Base-by-base conservation (phyloP, 176 grass and related monocot species). In the Melocanna baccifera region DNA sequence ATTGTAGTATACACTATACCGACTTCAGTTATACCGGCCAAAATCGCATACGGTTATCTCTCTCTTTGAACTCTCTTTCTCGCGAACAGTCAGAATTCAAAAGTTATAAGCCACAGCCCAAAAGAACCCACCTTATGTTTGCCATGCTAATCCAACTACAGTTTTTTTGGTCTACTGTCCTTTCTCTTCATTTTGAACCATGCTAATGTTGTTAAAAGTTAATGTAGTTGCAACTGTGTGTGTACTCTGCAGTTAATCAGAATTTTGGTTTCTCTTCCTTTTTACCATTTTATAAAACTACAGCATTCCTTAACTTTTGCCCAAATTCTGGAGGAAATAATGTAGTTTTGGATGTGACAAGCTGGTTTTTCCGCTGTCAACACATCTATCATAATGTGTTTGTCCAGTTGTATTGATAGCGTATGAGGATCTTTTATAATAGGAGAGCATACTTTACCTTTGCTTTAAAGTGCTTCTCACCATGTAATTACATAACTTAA, bases 161-260 rank as follows among this genome's bases (percentile, higher is more conserved):
- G 6, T 25, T 75, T 18, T 75, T 25, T 58, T 7, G 20, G 36
- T 61, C 30, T 62, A 46, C 52, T 32, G 34, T 20, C 16, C 39
- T 78, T 73, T 69, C 66, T 58, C 18, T 56, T 84, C 71, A 66
- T 51, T 87, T 61, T 71, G 59, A 53, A 64, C 12, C 52, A 76
- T 48, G 16, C 3, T 83, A 76, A 69, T 88, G 41, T 77, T 62
- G 18, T 15, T 61, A 69, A 10, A 74, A 77, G 41, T 52, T 71
- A 79, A 58, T 41, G 45, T 29, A 45, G 16, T 66, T 66, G 68
- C 56, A 73, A 63, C 42, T 73, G 53, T 32, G 7, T 71, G 6
- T 25, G 22, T 68, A 42, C 50, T 67, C n/a, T 52, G 32, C 45
- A 66, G 20, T 40, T 81, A 34, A 67, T 73, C 11, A 40, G 53